phyloP scores from a whole-genome alignment of 2,329 filamentous ascomycete genomes.

The Phyllosticta citriasiana region DNA sequence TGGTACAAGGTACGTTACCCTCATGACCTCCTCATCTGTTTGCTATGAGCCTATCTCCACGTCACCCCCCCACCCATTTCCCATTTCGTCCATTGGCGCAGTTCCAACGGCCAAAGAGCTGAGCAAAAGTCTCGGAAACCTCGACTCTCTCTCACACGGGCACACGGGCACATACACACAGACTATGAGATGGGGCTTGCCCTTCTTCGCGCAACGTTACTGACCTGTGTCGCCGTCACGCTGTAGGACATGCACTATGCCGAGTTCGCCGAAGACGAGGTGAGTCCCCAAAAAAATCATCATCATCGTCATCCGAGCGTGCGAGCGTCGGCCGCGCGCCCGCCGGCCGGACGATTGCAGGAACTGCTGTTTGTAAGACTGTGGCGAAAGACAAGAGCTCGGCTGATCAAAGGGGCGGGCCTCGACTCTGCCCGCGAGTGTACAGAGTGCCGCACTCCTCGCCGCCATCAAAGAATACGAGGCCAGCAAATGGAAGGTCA shows the following conservation, averaged over 20 bases:
- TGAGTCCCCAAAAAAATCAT: slow-evolving; percentile 35
- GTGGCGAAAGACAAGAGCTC: not conserved
- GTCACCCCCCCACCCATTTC: not conserved
- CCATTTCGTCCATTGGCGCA: not conserved
- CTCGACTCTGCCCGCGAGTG: slow-evolving; percentile 12
- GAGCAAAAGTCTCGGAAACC: slow-evolving; percentile 2
- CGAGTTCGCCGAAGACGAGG: slow-evolving; percentile 95
- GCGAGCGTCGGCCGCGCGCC: not conserved
- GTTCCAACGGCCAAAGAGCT: not conserved
- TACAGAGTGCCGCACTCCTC: slow-evolving; percentile 60
- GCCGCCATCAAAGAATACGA: slow-evolving; percentile 98
- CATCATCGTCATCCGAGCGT: not conserved
- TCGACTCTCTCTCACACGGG: slow-evolving; percentile 5
- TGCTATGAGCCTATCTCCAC: not conserved
- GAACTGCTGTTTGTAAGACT: slow-evolving; percentile 9
- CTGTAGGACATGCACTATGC: slow-evolving; percentile 95
- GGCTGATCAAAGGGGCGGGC: slow-evolving; percentile 7
- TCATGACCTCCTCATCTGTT: not conserved
- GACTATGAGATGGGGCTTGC: not conserved
- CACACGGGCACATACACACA: not conserved
- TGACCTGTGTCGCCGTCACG: not conserved
- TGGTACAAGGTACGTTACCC: slow-evolving; percentile 70
- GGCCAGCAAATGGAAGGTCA: slow-evolving; percentile 96
- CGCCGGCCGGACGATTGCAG: not conserved
- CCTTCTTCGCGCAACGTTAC: not conserved